Evolutionary conservation across 768 basidiomycete species (phyloP).

Genomic region (Serendipita sp.): DNA sequence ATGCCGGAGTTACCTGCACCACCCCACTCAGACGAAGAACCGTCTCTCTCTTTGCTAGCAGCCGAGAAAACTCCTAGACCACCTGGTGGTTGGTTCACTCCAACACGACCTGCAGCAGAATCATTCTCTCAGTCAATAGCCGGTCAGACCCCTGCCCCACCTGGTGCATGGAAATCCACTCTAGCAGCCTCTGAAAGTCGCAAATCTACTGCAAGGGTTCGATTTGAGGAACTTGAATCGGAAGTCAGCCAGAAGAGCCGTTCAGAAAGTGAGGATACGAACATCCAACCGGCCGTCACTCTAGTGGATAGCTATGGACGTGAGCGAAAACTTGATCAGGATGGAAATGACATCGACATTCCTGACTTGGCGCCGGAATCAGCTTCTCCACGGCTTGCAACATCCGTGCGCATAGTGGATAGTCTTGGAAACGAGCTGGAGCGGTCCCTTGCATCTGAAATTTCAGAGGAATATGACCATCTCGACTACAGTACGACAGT

Average conservation of each 20-base stretch:
- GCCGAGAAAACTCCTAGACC: not conserved
- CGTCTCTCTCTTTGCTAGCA: not conserved
- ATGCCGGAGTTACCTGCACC: not conserved
- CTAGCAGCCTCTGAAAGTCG: not conserved
- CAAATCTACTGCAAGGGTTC: not conserved
- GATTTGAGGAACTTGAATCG: not conserved
- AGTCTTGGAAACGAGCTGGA: conserved; percentile 4
- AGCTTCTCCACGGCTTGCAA: not conserved
- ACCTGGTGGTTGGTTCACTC: conserved; percentile 3
- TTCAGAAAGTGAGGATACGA: not conserved
- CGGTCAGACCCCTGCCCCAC: not conserved
- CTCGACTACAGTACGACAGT: not conserved
- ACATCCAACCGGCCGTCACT: not conserved
- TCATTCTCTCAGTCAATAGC: not conserved
- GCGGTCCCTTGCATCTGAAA: not conserved
- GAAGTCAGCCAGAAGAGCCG: not conserved
- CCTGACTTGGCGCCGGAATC: not conserved
- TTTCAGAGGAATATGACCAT: not conserved
- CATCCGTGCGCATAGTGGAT: not conserved
- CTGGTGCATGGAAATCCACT: not conserved
- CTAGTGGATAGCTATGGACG: conserved; percentile 2
- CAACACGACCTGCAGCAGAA: not conserved
- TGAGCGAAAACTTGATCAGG: not conserved
- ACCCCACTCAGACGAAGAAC: not conserved
- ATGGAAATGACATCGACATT: not conserved